A percentile compares a stretch with the other conserved stretches of the same genome.
phyloP scores from a whole-genome alignment of 1,139 yeast species.

The Geotrichum macrosporum region DNA sequence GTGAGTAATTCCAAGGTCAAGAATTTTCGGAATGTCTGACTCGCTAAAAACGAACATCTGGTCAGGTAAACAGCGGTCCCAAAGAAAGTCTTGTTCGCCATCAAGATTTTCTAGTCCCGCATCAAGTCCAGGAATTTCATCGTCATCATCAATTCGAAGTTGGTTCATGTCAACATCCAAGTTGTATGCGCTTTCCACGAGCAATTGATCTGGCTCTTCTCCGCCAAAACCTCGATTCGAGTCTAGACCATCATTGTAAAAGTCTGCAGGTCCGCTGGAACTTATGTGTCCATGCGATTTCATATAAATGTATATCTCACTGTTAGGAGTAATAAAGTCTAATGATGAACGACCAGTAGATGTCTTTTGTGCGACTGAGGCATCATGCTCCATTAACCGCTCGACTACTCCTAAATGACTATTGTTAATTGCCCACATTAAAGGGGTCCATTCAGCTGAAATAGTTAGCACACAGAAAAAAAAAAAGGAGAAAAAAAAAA shows the following conservation, averaged over 20 bases:
- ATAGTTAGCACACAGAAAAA: not conserved
- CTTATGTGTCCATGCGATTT: slow-evolving; percentile 31
- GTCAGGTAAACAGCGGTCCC: slow-evolving; percentile 42
- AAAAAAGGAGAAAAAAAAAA: too few relatives aligned
- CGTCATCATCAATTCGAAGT: slow-evolving; percentile 27
- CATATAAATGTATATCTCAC: slow-evolving; percentile 35
- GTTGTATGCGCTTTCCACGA: slow-evolving; percentile 34
- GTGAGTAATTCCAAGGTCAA: slow-evolving; percentile 39
- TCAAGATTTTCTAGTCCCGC: slow-evolving; percentile 24
- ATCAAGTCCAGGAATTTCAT: slow-evolving; percentile 15
- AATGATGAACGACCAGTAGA: slow-evolving; percentile 39
- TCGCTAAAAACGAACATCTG: slow-evolving; percentile 43
- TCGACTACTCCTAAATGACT: slow-evolving; percentile 39
- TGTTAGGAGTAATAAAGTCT: slow-evolving; percentile 37
- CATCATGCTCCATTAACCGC: slow-evolving; percentile 38
- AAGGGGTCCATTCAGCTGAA: slow-evolving; percentile 42
- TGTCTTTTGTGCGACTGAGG: slow-evolving; percentile 34
- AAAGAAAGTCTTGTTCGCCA: slow-evolving; percentile 33
- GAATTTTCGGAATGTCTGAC: slow-evolving; percentile 38
- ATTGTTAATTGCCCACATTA: slow-evolving; percentile 47
- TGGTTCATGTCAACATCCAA: slow-evolving; percentile 36
- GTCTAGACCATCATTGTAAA: slow-evolving; percentile 33
- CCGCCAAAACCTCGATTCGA: slow-evolving; percentile 17
- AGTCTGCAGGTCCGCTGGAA: slow-evolving; percentile 29
- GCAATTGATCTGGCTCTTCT: slow-evolving; percentile 32